These are phyloP conservation scores for Phytophthora brassicae DNA, from an alignment of 352 stramenopile species.

Conservation along the genomic window DNA sequence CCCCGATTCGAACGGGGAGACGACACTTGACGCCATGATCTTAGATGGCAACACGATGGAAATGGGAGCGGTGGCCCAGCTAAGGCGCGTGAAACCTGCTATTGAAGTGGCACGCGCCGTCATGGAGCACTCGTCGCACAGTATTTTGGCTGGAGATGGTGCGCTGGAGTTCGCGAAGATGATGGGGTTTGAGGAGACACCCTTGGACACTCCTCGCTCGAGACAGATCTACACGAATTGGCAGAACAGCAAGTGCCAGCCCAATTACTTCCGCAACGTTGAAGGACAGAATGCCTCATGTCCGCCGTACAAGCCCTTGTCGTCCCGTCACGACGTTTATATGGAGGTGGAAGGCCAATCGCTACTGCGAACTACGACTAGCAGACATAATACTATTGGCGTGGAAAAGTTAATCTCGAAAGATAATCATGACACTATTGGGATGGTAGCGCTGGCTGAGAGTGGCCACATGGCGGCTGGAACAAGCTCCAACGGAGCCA, in stretches of 20 bases:
- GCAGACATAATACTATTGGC: constrained; percentile 18
- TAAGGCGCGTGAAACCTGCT: constrained; percentile 80
- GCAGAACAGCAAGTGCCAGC: constrained; percentile 71
- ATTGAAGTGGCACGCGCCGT: constrained; percentile 85
- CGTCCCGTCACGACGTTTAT: constrained; percentile 26
- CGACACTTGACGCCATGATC: constrained; percentile 92
- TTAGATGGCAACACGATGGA: constrained; percentile 82
- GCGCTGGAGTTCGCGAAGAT: constrained; percentile 89
- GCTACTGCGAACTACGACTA: constrained; percentile 16
- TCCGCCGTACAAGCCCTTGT: constrained; percentile 73
- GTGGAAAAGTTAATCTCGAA: constrained; percentile 43
- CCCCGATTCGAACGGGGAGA: constrained; percentile 84
- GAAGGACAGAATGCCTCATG: constrained; percentile 66
- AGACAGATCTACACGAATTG: constrained; percentile 56
- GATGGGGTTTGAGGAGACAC: constrained; percentile 86
- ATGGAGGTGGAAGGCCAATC: constrained; percentile 16
- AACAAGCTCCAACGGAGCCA: constrained; percentile 89
- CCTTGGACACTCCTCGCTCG: constrained; percentile 69
- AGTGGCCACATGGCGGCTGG: constrained; percentile 76
- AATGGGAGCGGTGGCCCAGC: constrained; percentile 83
- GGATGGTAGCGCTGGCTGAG: constrained; percentile 77
- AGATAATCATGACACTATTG: constrained; percentile 91
- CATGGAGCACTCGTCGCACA: constrained; percentile 89
- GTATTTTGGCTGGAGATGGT: constrained; percentile 83
- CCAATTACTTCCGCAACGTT: constrained; percentile 90